Evolutionary conservation across 352 stramenopile species (phyloP).

Genomic region (Phytophthora podocarpi): DNA sequence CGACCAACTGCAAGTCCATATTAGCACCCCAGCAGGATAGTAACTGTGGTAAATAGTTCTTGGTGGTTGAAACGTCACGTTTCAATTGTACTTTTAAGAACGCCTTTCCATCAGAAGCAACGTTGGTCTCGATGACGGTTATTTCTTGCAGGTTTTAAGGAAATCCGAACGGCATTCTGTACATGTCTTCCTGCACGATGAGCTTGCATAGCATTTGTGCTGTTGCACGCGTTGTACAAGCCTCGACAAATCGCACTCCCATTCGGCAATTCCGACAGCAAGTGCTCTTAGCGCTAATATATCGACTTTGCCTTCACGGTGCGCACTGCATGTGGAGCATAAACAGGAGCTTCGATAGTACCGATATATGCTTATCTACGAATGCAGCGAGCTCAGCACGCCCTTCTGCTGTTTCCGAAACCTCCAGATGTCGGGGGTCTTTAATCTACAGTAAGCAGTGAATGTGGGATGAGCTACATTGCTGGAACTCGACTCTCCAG

Average conservation of each 20-base stretch:
- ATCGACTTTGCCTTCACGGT: no score
- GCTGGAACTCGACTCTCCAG: conserved; percentile 27
- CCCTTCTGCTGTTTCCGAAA: conserved; percentile 2
- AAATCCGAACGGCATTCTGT: background rate
- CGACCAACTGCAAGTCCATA: background rate
- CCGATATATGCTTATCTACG: conserved; percentile 4
- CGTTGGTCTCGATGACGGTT: background rate
- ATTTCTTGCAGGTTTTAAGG: background rate
- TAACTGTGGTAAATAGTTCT: background rate
- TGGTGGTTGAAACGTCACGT: background rate
- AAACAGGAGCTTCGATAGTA: no score
- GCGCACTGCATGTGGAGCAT: no score
- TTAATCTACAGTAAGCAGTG: conserved; percentile 23
- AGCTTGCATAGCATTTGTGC: conserved; percentile 9
- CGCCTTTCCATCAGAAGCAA: background rate
- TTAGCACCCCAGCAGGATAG: background rate
- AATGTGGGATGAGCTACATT: conserved; percentile 23
- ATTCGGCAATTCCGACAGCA: no score
- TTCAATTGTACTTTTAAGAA: background rate
- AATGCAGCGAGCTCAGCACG: background rate
- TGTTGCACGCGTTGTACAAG: no score
- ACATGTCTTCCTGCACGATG: no score
- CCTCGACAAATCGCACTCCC: conserved; percentile 3
- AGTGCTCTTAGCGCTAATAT: no score
- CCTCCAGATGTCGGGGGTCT: conserved; percentile 7